These are phyloP conservation scores for Ganoderma multipileum DNA, from an alignment of 1,284 basidiomycete species.

Conservation along the genomic window DNA sequence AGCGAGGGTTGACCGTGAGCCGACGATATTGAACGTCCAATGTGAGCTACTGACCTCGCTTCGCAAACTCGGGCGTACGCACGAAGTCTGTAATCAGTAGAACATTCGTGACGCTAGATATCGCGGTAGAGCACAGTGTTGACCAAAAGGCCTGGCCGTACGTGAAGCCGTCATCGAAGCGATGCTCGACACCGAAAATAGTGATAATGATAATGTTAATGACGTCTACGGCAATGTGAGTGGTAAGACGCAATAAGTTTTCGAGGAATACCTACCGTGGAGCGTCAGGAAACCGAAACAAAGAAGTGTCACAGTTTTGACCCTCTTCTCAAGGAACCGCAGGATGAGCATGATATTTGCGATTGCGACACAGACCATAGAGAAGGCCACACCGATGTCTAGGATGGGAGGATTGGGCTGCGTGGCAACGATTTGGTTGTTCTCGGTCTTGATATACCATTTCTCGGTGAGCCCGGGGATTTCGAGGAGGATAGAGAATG, in stretches of 20 bases:
- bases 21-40: neutral
- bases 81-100: constrained; percentile 72
- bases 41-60: constrained; percentile 58
- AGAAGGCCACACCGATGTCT: constrained; percentile 68
- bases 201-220: constrained; percentile 73
- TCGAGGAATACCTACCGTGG: constrained; percentile 58
- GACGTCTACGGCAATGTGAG: constrained; percentile 48
- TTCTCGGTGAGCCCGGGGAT: constrained; percentile 77
- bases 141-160: constrained; percentile 83
- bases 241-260: neutral
- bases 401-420: constrained; percentile 65
- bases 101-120: constrained; percentile 72
- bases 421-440: constrained; percentile 53
- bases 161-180: constrained; percentile 73
- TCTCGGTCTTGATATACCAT: constrained; percentile 71
- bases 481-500: constrained; percentile 82
- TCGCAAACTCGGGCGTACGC: constrained; percentile 68
- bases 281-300: constrained; percentile 69
- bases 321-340: constrained; percentile 74
- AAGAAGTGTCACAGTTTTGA: constrained; percentile 67
- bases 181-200: constrained; percentile 70
- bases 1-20: neutral
- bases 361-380: constrained; percentile 71
- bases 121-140: constrained; percentile 78
- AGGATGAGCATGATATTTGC: constrained; percentile 75